Evolutionary conservation across 2,329 filamentous ascomycete genomes (phyloP).

Genomic region (Capronia coronata): DNA sequence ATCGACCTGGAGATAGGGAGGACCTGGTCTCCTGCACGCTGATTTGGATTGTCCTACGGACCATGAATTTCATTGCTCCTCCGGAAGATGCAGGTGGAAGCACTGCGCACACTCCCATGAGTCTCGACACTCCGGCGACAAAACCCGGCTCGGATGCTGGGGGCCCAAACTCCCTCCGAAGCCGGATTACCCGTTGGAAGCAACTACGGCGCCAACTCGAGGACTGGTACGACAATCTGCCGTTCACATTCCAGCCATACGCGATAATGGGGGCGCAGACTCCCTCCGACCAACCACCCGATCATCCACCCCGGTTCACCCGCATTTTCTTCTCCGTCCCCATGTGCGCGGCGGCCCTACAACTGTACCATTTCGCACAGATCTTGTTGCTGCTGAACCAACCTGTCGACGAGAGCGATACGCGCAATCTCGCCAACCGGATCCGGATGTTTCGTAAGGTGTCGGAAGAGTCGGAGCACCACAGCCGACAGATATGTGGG

Average conservation of each 20-base stretch:
- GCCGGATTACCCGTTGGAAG: conserved; percentile 43
- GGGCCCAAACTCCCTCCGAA: conserved; percentile 44
- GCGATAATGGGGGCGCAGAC: conserved; percentile 43
- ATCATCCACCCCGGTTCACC: conserved; percentile 40
- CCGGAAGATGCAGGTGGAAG: conserved; percentile 16
- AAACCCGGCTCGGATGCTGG: conserved; percentile 32
- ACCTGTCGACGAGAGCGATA: conserved; percentile 48
- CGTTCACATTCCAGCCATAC: conserved; percentile 54
- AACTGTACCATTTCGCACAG: conserved; percentile 58
- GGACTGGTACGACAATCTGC: conserved; percentile 54
- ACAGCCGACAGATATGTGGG: conserved; percentile 56
- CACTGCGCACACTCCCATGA: conserved; percentile 35
- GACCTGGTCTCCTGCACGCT: conserved; percentile 59
- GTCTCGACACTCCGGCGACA: conserved; percentile 31
- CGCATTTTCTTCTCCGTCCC: conserved; percentile 56
- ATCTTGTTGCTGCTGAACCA: conserved; percentile 57
- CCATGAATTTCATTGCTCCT: conserved; percentile 55
- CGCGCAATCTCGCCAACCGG: conserved; percentile 49
- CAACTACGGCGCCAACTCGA: conserved; percentile 52
- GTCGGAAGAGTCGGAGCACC: conserved; percentile 49
- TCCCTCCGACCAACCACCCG: conserved; percentile 29
- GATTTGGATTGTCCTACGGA: conserved; percentile 60
- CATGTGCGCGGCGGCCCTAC: conserved; percentile 61
- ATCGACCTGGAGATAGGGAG: conserved; percentile 39
- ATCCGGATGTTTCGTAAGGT: conserved; percentile 53